Base-by-base conservation (phyloP, 345 rosid species). In the Melastoma malabathricum region DNA sequence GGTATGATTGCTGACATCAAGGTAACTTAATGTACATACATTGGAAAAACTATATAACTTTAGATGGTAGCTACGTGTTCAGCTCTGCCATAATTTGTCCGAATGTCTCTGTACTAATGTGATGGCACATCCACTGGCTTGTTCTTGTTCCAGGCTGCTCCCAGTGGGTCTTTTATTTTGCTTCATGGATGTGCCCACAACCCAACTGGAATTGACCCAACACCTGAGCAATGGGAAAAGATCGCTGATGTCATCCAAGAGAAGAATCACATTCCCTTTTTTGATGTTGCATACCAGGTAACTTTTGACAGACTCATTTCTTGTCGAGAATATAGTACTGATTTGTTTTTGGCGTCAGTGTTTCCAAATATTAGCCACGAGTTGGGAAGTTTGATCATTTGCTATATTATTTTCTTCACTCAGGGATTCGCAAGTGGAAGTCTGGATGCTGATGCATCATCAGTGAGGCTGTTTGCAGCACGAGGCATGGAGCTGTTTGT, bases 141-240 rank as follows among this genome's bases (percentile, higher is more conserved):
- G 25, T 22, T 22, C 25, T 22, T 22, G 25, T 43, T 47, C 6
- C 87, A 92, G 96, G 93, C 76, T 47, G 96, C 98, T 17, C 88
- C 96, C 20, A 93, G 80, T 61, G 96, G 92, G 65, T 86, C 96
- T 46, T 92, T 87, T 73, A 61, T 92, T 44, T 64, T 87, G 79
- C 98, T 92, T 49, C 98, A 92, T 59, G 98, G 98, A 46, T 92
- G 98, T 79, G 98, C 98, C 55, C 98, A 87, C 79, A 92, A 92
- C 74, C 96, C 98, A 60, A 92, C 96, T 8, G 98, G 98, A 18
- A 92, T 92, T 53, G 95, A 92, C 74, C 96, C 90, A 65, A 92
- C 95, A 25, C 90, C 76, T 51, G 90, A 80, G 44, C 98, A 92
- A 51, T 92, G 98, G 96, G 83, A 77, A 50, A 71, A 73, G 60